Base-by-base conservation (phyloP, 768 basidiomycete genomes). In the Brasilioporus rufonigricans region DNA sequence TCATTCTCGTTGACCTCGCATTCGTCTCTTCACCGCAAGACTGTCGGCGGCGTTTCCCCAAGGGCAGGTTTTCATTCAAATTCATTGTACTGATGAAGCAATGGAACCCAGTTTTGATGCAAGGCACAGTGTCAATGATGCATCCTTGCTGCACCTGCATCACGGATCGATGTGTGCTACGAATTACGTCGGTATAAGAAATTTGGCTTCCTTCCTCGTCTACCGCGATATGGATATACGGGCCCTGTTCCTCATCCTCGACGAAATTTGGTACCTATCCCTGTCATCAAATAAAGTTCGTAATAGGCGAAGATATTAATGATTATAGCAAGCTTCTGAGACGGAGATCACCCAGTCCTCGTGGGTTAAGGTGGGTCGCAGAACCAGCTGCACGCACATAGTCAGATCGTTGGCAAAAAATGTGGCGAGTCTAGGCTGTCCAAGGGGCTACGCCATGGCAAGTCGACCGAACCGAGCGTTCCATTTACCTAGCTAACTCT, bases 301-400 rank as follows among this genome's bases (percentile, higher is more conserved):
- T 48, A 21, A 52, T 46, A 39, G 21, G 45, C 27, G 24, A 33
- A 50, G 48, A 57, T 48, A 55, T 60, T 53, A 57, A 62, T 48
- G 47, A 64, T 53, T 38, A 47, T 35, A 52, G 44, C 41, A 49
- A 21, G 45, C 48, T 58, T 57, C 55, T 43, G 31, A 26, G 44
- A 63, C 65, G 65, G 65, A 59, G 61, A 66, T 67, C 66, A 58
- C 36, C 57, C 40, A 8, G 45, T 45, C 61, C 65, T 61, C 65
- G 67, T 67, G 65, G 44, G 14, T 66, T 66, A 69, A 66, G 58
- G 67, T 67, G 67, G 65, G 67, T 66, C 58, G 53, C 50, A 39
- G 49, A 49, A 39, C 50, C 13, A 29, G 54, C 44, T 52, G 56
- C 33, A 41, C 36, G 29, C 45, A 48, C 56, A 66, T 65, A 59